These are phyloP conservation scores for Amanita pallidorosea DNA, from an alignment of 768 basidiomycete species.

Conservation along the genomic window DNA sequence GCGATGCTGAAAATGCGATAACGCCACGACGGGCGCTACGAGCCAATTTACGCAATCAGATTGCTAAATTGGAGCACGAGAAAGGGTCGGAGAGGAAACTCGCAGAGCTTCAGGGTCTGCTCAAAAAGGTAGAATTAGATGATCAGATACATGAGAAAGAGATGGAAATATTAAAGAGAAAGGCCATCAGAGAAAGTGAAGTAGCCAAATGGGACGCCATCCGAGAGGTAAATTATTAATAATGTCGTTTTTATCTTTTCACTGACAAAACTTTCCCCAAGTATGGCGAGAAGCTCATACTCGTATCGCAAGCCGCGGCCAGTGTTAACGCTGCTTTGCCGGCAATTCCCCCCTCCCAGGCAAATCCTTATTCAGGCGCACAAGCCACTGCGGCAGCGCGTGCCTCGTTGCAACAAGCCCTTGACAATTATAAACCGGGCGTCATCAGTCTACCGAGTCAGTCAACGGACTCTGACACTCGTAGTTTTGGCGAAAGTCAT, in stretches of 20 bases:
- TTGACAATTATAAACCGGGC: conserved; percentile 72
- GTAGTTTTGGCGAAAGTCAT: conserved; percentile 80
- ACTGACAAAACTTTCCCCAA: conserved; percentile 15
- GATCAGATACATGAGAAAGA: conserved; percentile 63
- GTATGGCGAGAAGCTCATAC: conserved; percentile 74
- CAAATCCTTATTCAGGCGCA: conserved; percentile 48
- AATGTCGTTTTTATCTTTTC: neutral
- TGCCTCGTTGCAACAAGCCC: conserved; percentile 64
- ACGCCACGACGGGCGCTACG: conserved; percentile 55
- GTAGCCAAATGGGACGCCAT: conserved; percentile 71
- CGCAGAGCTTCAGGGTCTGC: conserved; percentile 58
- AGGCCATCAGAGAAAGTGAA: conserved; percentile 69
- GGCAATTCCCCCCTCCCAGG: conserved; percentile 47
- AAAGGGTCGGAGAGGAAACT: conserved; percentile 58
- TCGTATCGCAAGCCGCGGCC: conserved; percentile 61
- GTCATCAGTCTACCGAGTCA: conserved; percentile 42
- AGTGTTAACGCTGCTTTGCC: conserved; percentile 57
- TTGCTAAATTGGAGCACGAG: conserved; percentile 55
- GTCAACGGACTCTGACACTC: conserved; percentile 51
- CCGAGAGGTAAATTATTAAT: conserved; percentile 43
- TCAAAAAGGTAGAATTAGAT: conserved; percentile 52
- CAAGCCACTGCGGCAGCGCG: conserved; percentile 59
- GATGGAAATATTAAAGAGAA: conserved; percentile 61
- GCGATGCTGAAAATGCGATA: conserved; percentile 57
- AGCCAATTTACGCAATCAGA: conserved; percentile 44